A percentile compares a stretch with the other conserved stretches of the same genome.
phyloP scores from a whole-genome alignment of 129 eudicot genomes.

The Flaveria sonorensis region DNA sequence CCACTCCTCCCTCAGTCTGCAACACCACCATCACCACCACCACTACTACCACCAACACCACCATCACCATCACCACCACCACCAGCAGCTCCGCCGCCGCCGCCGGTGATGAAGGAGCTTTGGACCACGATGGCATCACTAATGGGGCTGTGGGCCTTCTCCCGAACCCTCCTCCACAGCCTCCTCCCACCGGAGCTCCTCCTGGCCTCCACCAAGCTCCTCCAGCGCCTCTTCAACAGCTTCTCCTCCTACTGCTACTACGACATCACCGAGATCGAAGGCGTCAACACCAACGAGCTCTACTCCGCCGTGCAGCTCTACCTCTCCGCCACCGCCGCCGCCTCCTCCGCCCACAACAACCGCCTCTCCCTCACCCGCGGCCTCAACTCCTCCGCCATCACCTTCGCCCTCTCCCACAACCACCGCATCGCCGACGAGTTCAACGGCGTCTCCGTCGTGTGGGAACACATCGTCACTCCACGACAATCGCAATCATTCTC shows the following conservation, averaged over 20 bases:
- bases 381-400: constrained; percentile 77
- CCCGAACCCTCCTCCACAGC: constrained; percentile 65
- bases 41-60: not conserved
- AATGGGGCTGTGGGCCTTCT: constrained; percentile 87
- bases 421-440: constrained; percentile 63
- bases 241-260: constrained; percentile 71
- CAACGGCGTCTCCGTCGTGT: constrained; percentile 52
- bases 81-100: not conserved
- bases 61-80: not conserved
- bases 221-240: constrained; percentile 57
- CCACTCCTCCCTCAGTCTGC: not conserved
- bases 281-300: constrained; percentile 94
- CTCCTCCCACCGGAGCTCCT: constrained; percentile 84
- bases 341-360: constrained; percentile 44
- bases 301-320: constrained; percentile 93
- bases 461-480: constrained; percentile 83
- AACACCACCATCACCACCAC: not conserved
- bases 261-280: constrained; percentile 92
- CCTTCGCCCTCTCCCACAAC: constrained; percentile 63
- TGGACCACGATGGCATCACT: constrained; percentile 91
- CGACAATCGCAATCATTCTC: constrained; percentile 70
- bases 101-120: constrained; percentile 61
- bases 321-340: constrained; percentile 62
- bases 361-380: constrained; percentile 79
- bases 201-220: constrained; percentile 47